Base-by-base conservation (phyloP, 2,329 filamentous ascomycete species). In the Talaromyces sp. region DNA sequence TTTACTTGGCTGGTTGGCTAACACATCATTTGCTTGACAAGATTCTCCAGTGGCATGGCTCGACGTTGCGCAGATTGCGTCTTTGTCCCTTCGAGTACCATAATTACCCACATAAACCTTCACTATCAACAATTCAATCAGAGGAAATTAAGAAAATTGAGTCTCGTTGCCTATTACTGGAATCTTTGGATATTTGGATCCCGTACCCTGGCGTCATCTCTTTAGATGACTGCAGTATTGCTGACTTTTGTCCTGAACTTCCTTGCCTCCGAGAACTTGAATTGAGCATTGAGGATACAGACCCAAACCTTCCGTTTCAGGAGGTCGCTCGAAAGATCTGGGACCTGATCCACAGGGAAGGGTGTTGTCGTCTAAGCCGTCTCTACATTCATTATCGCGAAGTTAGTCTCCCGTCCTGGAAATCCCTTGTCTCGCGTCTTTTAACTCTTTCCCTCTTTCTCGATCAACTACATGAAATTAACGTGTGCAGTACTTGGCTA, bases 301-400 rank as follows among this genome's bases (percentile, higher is more conserved):
- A 28, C 13, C 13, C 11, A 5, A n/a, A 39, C 13, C 33, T 40
- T 19, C 40, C 46, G 17, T 13, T 53, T 9, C 13, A 53, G 25
- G 33, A 53, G 50, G 19, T 21, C 7, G 50, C 50, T 3, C 2
- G 13, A 15, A 53, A 39, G 33, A 53, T 53, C 19, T 53, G 50
- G 50, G 50, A 53, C 17, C 17, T 53, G n/a, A 53, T 53, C n/a
- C n/a, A n/a, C n/a, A n/a, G n/a, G n/a, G n/a, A n/a, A n/a, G n/a
- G n/a, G n/a, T n/a, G n/a, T n/a, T n/a, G n/a, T n/a, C 71, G 1
- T 65, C 28, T 28, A 28, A 28, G 25, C 7, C 7, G 25, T 28
- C 25, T 28, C 25, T 28, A 28, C 25, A 28, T 28, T 4, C 3
- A 28, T 28, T 7, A 28, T 28, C 7, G 3, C 25, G 7, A 7